phyloP scores from a whole-genome alignment of 768 basidiomycete species.

The Trametes gibbosa region DNA sequence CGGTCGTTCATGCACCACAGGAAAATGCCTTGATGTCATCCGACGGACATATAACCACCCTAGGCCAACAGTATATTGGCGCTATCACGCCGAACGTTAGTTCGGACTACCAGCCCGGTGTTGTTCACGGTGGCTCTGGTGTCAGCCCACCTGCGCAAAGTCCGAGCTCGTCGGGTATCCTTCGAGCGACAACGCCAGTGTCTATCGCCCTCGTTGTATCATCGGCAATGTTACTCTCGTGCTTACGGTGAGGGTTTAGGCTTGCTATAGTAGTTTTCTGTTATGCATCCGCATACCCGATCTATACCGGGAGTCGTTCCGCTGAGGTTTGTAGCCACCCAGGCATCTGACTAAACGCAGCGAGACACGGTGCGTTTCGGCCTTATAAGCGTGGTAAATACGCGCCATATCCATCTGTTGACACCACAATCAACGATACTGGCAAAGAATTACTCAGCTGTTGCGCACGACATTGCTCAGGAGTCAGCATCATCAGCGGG shows the following conservation, averaged over 20 bases:
- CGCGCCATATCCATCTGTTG: not conserved
- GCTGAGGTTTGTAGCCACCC: too few relatives aligned
- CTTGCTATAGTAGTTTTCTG: too few relatives aligned
- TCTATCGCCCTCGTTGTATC: not conserved
- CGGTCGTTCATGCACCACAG: constrained; percentile 22
- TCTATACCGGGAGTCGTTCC: too few relatives aligned
- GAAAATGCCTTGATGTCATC: constrained; percentile 43
- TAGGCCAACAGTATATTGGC: constrained; percentile 50
- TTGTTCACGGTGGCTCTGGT: constrained; percentile 24
- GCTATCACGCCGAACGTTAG: constrained; percentile 21
- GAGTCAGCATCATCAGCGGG: not conserved
- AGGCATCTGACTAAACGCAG: too few relatives aligned
- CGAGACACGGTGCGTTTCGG: too few relatives aligned
- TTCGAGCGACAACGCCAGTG: not conserved
- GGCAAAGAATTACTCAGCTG: not conserved
- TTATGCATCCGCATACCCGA: too few relatives aligned
- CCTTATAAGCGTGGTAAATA: too few relatives aligned
- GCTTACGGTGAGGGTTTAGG: not conserved
- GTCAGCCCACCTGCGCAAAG: not conserved
- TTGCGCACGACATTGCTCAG: not conserved
- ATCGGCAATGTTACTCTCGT: not conserved
- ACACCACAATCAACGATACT: not conserved
- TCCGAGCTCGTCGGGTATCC: not conserved
- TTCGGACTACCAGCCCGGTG: constrained; percentile 21
- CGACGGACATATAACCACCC: constrained; percentile 42